These are phyloP conservation scores for Arthrobotrys sinensis DNA, from an alignment of 2,329 filamentous ascomycete species.

Conservation along the genomic window DNA sequence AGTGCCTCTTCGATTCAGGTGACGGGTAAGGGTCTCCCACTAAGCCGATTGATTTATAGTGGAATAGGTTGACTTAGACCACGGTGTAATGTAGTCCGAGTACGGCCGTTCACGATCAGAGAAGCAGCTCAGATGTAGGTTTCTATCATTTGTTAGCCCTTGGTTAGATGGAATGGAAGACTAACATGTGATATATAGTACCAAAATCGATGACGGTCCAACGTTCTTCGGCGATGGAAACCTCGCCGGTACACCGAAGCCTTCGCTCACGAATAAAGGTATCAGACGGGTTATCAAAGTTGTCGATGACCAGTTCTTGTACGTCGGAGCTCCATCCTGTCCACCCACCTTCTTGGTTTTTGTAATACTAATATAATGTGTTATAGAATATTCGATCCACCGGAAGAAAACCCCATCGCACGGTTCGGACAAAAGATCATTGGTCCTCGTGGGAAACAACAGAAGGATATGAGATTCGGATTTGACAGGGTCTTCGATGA, in stretches of 20 bases:
- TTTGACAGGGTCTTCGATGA: constrained; percentile 99
- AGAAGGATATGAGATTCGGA: constrained; percentile 97
- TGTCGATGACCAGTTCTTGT: constrained; percentile 96
- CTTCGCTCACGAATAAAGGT: constrained; percentile 87
- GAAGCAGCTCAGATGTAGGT: constrained; percentile 90
- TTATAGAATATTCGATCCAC: constrained; percentile 91
- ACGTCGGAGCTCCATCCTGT: constrained; percentile 68
- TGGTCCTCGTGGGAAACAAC: constrained; percentile 83
- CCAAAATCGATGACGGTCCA: constrained; percentile 83
- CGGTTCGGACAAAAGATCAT: constrained; percentile 87
- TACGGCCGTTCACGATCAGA: constrained; percentile 83
- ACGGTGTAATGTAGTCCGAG: constrained; percentile 72
- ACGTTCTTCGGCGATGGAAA: constrained; percentile 97
- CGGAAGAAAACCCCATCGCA: constrained; percentile 92
- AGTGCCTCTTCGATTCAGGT: constrained; percentile 59
- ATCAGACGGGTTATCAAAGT: constrained; percentile 95
- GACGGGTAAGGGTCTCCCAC: constrained; percentile 35
- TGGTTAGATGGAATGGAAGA: constrained; percentile 1
- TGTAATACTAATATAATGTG: background rate
- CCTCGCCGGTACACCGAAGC: constrained; percentile 85
- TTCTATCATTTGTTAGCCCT: constrained; percentile 1
- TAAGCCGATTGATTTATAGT: background rate
- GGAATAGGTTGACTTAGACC: constrained; percentile 5
- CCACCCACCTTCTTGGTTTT: too few relatives aligned
- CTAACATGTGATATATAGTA: constrained; percentile 67